Evolutionary conservation across 768 basidiomycete genomes (phyloP).

Genomic region (Atractiella rhizophila): DNA sequence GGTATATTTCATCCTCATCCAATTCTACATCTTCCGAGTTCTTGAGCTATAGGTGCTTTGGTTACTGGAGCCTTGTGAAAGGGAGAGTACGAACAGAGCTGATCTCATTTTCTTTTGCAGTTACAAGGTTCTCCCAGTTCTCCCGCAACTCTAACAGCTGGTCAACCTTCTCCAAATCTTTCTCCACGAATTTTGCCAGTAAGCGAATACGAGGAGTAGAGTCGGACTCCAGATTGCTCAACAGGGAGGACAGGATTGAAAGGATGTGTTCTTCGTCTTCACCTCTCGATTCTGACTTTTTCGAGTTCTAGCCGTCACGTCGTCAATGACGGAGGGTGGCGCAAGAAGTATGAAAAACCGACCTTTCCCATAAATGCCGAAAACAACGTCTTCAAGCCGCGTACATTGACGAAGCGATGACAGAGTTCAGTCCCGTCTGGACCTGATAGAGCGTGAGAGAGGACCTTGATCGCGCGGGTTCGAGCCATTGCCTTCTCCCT

Average conservation of each 20-base stretch:
- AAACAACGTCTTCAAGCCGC: constrained; percentile 74
- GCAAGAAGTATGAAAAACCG: constrained; percentile 20
- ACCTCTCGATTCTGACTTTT: too few species aligned
- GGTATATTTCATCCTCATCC: constrained; percentile 52
- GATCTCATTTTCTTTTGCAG: constrained; percentile 34
- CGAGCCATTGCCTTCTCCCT: constrained; percentile 63
- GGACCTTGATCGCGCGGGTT: constrained; percentile 61
- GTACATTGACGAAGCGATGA: constrained; percentile 59
- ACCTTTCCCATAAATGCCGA: constrained; percentile 87
- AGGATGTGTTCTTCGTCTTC: constrained; percentile 74
- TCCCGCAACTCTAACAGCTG: constrained; percentile 72
- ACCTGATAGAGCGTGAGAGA: constrained; percentile 64
- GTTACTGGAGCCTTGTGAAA: constrained; percentile 30
- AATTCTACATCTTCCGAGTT: constrained; percentile 34
- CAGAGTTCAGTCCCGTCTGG: constrained; percentile 41
- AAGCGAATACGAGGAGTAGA: constrained; percentile 53
- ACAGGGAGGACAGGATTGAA: constrained; percentile 62
- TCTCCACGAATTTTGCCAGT: constrained; percentile 79
- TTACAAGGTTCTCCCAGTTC: constrained; percentile 36
- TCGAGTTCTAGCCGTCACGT: too few species aligned
- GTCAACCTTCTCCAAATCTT: constrained; percentile 77
- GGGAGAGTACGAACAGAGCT: too few species aligned
- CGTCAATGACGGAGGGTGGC: constrained; percentile 26
- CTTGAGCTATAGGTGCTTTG: constrained; percentile 32
- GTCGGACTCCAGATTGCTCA: constrained; percentile 65